Conservation (phyloP, 192 early-diverging fungal genomes). For the Coemansia sp. region DNA sequence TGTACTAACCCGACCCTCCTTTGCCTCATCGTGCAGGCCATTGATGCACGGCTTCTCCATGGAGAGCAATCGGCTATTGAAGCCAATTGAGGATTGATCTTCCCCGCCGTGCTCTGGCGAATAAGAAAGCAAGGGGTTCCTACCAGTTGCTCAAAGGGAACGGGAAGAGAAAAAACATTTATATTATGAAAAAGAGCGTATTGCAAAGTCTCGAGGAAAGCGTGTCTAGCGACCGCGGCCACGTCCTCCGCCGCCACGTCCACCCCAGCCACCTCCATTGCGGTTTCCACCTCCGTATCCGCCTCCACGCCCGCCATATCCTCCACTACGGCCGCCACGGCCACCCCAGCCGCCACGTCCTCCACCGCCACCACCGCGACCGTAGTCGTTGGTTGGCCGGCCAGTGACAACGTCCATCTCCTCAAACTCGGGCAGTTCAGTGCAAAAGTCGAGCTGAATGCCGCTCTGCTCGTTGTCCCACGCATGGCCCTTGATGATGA, state of each 20-base stretch:
- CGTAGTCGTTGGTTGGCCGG: constrained; percentile 38
- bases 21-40: not conserved
- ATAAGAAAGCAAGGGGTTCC: not conserved
- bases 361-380: constrained; percentile 52
- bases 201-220: not conserved
- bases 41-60: too few species aligned
- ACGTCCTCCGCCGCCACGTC: constrained; percentile 11
- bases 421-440: constrained; percentile 77
- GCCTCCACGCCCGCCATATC: constrained; percentile 41
- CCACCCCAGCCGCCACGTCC: constrained; percentile 30
- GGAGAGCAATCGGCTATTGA: too few species aligned
- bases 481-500: constrained; percentile 63
- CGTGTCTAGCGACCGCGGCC: constrained; percentile 7
- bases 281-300: constrained; percentile 52
- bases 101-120: too few species aligned
- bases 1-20: not conserved
- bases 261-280: constrained; percentile 30
- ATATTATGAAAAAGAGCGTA: not conserved
- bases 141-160: not conserved
- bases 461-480: constrained; percentile 65
- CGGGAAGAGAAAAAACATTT: not conserved
- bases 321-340: constrained; percentile 39
- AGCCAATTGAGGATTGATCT: not conserved
- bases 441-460: constrained; percentile 68
- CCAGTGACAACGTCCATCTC: constrained; percentile 38